phyloP scores from a whole-genome alignment of 306 rosid species.

The Dryas octopetala region DNA sequence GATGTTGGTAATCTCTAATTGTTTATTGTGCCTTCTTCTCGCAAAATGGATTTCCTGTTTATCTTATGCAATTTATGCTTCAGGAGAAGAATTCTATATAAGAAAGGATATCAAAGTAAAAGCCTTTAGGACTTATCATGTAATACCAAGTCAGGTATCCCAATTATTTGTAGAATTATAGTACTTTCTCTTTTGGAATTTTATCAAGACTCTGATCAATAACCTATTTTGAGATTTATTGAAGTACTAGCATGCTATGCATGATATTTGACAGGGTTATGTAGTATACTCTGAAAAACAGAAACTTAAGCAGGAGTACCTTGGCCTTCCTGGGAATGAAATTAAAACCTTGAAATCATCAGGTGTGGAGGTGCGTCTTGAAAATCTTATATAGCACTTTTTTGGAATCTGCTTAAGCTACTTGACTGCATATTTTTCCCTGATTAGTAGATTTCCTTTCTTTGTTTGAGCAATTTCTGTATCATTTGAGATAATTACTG shows the following conservation, averaged over 20 bases:
- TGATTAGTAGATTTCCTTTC: not conserved
- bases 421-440: not conserved
- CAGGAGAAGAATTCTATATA: slow-evolving; percentile 77
- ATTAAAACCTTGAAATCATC: slow-evolving; percentile 70
- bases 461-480: not conserved
- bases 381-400: not conserved
- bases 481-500: no score
- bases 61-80: slow-evolving; percentile 20
- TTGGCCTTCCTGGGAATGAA: slow-evolving; percentile 59
- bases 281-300: slow-evolving; percentile 66
- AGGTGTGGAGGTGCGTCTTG: slow-evolving; percentile 81
- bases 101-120: slow-evolving; percentile 80
- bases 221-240: slow-evolving; percentile 7
- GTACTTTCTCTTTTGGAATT: slow-evolving; percentile 7
- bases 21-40: slow-evolving; percentile 17
- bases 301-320: slow-evolving; percentile 69
- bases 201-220: slow-evolving; percentile 9
- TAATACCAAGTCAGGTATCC: slow-evolving; percentile 82
- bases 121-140: slow-evolving; percentile 86
- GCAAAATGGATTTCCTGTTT: not conserved
- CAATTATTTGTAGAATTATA: not conserved
- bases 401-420: not conserved
- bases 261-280: slow-evolving; percentile 69
- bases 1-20: slow-evolving; percentile 67
- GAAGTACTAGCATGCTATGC: slow-evolving; percentile 12